Base-by-base conservation (phyloP, 495 filamentous ascomycete genomes). In the Monascus purpureus region DNA sequence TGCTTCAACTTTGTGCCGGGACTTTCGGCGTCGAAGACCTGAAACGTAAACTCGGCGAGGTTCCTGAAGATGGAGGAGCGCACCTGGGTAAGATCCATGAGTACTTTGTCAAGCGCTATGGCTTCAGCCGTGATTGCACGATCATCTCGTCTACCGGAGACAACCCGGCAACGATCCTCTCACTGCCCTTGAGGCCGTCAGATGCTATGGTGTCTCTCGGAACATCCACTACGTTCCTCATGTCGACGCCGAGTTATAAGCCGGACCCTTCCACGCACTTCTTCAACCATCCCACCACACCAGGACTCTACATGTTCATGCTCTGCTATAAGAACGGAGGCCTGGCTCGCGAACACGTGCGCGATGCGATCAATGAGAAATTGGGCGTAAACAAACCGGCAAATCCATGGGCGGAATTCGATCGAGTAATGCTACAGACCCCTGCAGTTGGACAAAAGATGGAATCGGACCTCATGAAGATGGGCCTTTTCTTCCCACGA, bases 291-390 rank as follows among this genome's bases (percentile, higher is more conserved):
- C 82, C 82, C 1, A 85, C 84, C 18, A 85, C 80, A 0, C 59
- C 74, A 4, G 78, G 78, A 2, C 65, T 88, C 25, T 83, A 84
- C 59, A 85, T 97, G 87, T 97, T 97, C 57, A 97, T 97, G 90
- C 78, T 97, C 17, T 97, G 90, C 65, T 97, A 96, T 65, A 95
- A 95, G 57, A 97, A 97, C 60, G 90, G 90, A 37, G 83, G 82
- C 1, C 70, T 96, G 0, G 90, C 90, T 0, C 82, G 90, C 27
- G 90, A 97, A 50, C 72, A 80, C 29, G 69, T 94, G 35, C 77
- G 88, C 18, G 81, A 97, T 48, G 66, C 65, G 11, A 59, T 77
- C 43, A 70, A 72, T 39, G 55, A 42, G 50, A 42, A 57, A 42
- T 51, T 65, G 0, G 42, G 47, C 17, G 52, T 41, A 4, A 38